A percentile compares a stretch with the other conserved stretches of the same genome.
Conservation (phyloP, 2,329 filamentous ascomycete genomes). For the Thielaviopsis euricoi region DNA sequence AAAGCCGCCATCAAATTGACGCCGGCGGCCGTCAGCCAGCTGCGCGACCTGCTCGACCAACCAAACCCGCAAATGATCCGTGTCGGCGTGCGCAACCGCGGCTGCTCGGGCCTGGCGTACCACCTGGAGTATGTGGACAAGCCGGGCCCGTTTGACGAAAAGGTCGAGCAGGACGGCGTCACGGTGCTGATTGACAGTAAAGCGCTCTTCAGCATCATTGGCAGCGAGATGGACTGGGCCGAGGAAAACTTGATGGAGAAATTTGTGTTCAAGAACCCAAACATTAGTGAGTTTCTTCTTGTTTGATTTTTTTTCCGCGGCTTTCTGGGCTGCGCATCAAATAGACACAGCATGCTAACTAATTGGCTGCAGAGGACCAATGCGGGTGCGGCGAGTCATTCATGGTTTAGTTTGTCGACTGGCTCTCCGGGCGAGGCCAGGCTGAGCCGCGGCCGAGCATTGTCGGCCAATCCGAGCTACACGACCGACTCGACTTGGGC, state of each 20-base stretch:
- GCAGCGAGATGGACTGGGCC: conserved; percentile 97
- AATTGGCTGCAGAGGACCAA: conserved; percentile 56
- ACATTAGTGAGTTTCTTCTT: conserved; percentile 97
- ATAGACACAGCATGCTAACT: conserved; percentile 18
- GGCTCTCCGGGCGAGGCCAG: background rate
- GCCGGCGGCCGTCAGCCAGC: conserved; percentile 59
- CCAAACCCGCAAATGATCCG: conserved; percentile 87
- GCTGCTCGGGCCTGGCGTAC: conserved; percentile 87
- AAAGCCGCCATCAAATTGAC: conserved; percentile 89
- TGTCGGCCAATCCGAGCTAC: background rate
- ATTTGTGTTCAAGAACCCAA: conserved; percentile 93
- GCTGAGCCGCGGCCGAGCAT: background rate
- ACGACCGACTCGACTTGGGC: background rate
- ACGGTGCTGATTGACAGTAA: conserved; percentile 95
- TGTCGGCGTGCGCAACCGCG: conserved; percentile 83
- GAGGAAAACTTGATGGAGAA: conserved; percentile 86
- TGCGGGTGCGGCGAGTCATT: conserved; percentile 96
- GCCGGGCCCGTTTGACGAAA: conserved; percentile 73
- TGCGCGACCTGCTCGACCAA: conserved; percentile 61
- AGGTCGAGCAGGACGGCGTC: conserved; percentile 89
- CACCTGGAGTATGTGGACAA: conserved; percentile 92
- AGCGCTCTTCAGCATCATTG: conserved; percentile 93
- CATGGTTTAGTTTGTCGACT: conserved; percentile 49
- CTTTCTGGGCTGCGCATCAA: background rate
- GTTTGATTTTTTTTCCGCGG: too few species aligned